Percentiles rank a stretch among this genome's conserved stretches.
phyloP scores from a whole-genome alignment of 1,284 basidiomycete species.

The Ceratobasidium sp. region DNA sequence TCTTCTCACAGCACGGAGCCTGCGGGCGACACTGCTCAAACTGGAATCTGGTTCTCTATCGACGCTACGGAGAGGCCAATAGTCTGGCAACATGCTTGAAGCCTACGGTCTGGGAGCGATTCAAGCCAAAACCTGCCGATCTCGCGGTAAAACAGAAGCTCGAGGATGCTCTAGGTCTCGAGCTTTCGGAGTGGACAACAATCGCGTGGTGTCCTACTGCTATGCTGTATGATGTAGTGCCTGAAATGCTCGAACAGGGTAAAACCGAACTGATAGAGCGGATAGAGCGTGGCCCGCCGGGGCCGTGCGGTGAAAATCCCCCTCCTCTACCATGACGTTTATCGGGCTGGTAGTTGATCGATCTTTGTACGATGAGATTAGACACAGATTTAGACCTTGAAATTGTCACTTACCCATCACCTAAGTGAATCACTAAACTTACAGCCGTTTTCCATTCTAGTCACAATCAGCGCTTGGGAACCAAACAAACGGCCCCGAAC shows the following conservation, averaged over 20 bases:
- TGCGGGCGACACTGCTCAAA: not conserved
- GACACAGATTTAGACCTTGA: too few relatives aligned
- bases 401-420: too few relatives aligned
- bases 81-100: not conserved
- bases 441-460: too few relatives aligned
- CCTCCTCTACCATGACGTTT: too few relatives aligned
- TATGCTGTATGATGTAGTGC: not conserved
- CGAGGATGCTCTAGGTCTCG: not conserved
- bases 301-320: not conserved
- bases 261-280: not conserved
- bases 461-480: too few relatives aligned
- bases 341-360: too few relatives aligned
- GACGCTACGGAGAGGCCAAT: not conserved
- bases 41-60: not conserved
- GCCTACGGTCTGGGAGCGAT: not conserved
- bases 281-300: not conserved
- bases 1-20: not conserved
- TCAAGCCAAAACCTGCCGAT: not conserved
- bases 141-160: not conserved
- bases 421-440: too few relatives aligned
- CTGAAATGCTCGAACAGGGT: not conserved
- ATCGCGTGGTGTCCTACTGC: not conserved
- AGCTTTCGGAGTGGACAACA: not conserved
- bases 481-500: too few relatives aligned
- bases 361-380: too few relatives aligned